Evolutionary conservation across 371 early-diverging fungal genomes (phyloP).

Genomic region (Mucor racemosus): DNA sequence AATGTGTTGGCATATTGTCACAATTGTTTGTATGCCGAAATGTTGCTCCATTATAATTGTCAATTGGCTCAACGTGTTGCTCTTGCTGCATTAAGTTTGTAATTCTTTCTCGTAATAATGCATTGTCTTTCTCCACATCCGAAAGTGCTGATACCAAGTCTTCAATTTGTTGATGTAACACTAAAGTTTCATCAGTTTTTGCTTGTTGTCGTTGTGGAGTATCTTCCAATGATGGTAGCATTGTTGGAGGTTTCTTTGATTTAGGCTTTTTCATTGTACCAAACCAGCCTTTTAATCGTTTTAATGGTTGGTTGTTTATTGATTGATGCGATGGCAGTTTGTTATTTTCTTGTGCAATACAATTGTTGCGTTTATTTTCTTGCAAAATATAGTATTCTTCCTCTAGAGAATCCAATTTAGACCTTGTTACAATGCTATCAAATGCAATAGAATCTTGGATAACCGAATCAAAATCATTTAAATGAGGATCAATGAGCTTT

Average conservation of each 20-base stretch:
- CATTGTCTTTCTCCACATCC: slow-evolving; percentile 15
- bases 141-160: slow-evolving; percentile 62
- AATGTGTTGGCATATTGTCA: neutral
- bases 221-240: neutral
- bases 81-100: neutral
- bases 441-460: slow-evolving; percentile 81
- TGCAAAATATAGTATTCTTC: slow-evolving; percentile 62
- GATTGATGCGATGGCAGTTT: slow-evolving; percentile 40
- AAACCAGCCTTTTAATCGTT: neutral
- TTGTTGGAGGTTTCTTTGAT: neutral
- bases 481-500: slow-evolving; percentile 78
- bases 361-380: slow-evolving; percentile 46
- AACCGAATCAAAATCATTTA: slow-evolving; percentile 66
- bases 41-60: neutral
- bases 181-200: slow-evolving; percentile 28
- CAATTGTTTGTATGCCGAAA: neutral
- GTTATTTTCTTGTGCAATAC: slow-evolving; percentile 52
- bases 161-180: slow-evolving; percentile 63
- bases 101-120: neutral
- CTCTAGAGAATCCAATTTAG: slow-evolving; percentile 74
- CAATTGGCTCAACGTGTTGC: no score
- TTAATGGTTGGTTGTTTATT: neutral
- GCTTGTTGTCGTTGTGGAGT: slow-evolving; percentile 35
- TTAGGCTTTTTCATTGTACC: neutral
- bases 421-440: slow-evolving; percentile 64